A percentile compares a stretch with the other conserved stretches of the same genome.
Conservation (phyloP, 108 stramenopile species). For the Schizochytrium sp. region DNA sequence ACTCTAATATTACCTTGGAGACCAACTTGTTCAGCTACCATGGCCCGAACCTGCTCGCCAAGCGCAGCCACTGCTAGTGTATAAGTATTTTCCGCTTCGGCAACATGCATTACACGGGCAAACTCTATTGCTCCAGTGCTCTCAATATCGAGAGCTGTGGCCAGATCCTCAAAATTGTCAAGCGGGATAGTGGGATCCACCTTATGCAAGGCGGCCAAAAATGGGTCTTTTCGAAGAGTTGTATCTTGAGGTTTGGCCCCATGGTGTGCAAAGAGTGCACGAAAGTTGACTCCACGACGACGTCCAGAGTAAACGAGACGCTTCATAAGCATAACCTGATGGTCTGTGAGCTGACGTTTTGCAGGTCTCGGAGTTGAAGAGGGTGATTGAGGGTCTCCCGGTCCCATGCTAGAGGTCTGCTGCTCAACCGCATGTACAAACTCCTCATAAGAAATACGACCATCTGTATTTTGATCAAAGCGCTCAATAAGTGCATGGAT, state of each 20-base stretch:
- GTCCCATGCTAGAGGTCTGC: not conserved
- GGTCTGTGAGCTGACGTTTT: not conserved
- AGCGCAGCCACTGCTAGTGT: not conserved
- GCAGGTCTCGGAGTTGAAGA: not conserved
- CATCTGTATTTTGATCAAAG: slow-evolving; percentile 62
- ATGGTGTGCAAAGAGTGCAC: slow-evolving; percentile 22
- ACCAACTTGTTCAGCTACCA: not conserved
- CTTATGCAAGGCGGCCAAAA: not conserved
- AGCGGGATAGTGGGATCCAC: slow-evolving; percentile 11
- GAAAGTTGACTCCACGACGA: slow-evolving; percentile 19
- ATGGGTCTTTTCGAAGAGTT: slow-evolving; percentile 4
- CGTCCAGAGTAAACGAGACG: not conserved
- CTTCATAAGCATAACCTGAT: not conserved
- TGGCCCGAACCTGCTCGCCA: not conserved
- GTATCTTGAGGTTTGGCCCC: not conserved
- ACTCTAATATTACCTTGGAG: slow-evolving; percentile 13
- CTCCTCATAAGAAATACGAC: not conserved
- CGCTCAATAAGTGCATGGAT: slow-evolving; percentile 18
- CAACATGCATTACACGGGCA: not conserved
- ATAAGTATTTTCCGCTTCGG: not conserved
- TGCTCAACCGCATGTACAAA: slow-evolving; percentile 41
- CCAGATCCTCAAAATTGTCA: slow-evolving; percentile 17
- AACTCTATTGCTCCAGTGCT: not conserved
- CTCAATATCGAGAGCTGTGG: slow-evolving; percentile 20
- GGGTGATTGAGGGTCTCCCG: no score